phyloP scores from a whole-genome alignment of 441 rosid species.

The Breynia disticha region DNA sequence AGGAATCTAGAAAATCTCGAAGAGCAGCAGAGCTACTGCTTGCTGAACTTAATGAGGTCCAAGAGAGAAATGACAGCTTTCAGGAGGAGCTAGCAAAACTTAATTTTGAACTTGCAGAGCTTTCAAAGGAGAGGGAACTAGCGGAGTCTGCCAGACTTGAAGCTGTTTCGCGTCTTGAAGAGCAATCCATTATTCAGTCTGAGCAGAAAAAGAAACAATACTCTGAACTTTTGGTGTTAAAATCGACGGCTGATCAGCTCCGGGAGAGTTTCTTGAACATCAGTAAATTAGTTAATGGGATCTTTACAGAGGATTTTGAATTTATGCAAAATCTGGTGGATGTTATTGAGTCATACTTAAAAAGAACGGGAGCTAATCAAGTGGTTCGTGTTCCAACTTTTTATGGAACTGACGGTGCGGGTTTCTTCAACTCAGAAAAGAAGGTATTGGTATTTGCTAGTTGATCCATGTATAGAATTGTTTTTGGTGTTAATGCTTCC shows the following conservation, averaged over 20 bases:
- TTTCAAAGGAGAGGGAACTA: constrained; percentile 46
- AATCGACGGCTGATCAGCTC: constrained; percentile 43
- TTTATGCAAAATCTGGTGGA: constrained; percentile 59
- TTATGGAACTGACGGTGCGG: constrained; percentile 17
- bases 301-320: constrained; percentile 53
- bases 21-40: constrained; percentile 91
- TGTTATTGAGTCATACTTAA: constrained; percentile 41
- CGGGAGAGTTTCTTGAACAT: constrained; percentile 42
- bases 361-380: constrained; percentile 28
- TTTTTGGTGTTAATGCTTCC: constrained; percentile 10
- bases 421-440: constrained; percentile 20
- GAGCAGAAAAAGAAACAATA: constrained; percentile 48
- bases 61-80: constrained; percentile 88
- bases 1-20: constrained; percentile 71
- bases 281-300: constrained; percentile 32
- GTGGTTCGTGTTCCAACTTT: constrained; percentile 29
- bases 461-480: constrained; percentile 5
- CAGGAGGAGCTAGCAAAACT: constrained; percentile 73
- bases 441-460: constrained; percentile 38
- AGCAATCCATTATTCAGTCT: constrained; percentile 31
- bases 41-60: constrained; percentile 96
- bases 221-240: constrained; percentile 40
- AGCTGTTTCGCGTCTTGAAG: constrained; percentile 51
- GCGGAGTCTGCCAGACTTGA: constrained; percentile 64
- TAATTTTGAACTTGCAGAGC: constrained; percentile 41